These are phyloP conservation scores for Candida sanyiensis DNA, from an alignment of 805 yeast genomes.

Conservation along the genomic window DNA sequence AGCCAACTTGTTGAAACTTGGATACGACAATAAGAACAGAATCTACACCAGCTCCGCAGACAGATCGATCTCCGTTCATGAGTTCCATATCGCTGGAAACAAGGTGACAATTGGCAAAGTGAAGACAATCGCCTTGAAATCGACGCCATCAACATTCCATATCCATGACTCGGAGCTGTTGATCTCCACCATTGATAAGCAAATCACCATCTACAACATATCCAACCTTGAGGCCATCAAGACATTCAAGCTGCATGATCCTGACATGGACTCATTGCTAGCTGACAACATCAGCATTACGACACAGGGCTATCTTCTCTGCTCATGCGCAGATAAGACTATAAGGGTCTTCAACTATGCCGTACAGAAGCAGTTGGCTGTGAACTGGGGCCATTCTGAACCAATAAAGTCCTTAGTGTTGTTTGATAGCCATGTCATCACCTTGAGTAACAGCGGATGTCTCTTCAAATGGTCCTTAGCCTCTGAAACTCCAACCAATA, in stretches of 20 bases:
- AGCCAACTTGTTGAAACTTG: slow-evolving; percentile 42
- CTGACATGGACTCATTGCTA: slow-evolving; percentile 38
- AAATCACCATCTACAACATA: slow-evolving; percentile 35
- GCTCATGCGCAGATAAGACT: slow-evolving; percentile 52
- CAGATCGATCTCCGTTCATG: slow-evolving; percentile 52
- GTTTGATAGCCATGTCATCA: slow-evolving; percentile 26
- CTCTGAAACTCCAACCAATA: not conserved
- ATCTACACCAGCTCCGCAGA: slow-evolving; percentile 56
- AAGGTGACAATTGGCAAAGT: slow-evolving; percentile 29
- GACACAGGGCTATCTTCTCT: slow-evolving; percentile 29
- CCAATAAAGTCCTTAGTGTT: slow-evolving; percentile 38
- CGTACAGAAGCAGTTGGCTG: slow-evolving; percentile 41
- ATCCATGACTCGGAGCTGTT: slow-evolving; percentile 36
- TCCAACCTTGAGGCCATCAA: slow-evolving; percentile 29
- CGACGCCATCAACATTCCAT: slow-evolving; percentile 43
- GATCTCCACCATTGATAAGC: slow-evolving; percentile 49
- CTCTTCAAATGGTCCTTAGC: slow-evolving; percentile 40
- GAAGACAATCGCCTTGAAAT: slow-evolving; percentile 44
- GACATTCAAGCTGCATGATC: slow-evolving; percentile 37
- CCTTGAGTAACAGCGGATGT: slow-evolving; percentile 51
- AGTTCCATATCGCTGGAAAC: slow-evolving; percentile 23
- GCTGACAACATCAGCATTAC: slow-evolving; percentile 39
- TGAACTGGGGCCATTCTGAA: slow-evolving; percentile 59
- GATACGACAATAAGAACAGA: slow-evolving; percentile 23
- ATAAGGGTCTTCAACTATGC: slow-evolving; percentile 42